Evolutionary conservation across 768 basidiomycete species (phyloP), one percentile per base, ranked within the genome.

Genomic region (Exsudoporus frostii): DNA sequence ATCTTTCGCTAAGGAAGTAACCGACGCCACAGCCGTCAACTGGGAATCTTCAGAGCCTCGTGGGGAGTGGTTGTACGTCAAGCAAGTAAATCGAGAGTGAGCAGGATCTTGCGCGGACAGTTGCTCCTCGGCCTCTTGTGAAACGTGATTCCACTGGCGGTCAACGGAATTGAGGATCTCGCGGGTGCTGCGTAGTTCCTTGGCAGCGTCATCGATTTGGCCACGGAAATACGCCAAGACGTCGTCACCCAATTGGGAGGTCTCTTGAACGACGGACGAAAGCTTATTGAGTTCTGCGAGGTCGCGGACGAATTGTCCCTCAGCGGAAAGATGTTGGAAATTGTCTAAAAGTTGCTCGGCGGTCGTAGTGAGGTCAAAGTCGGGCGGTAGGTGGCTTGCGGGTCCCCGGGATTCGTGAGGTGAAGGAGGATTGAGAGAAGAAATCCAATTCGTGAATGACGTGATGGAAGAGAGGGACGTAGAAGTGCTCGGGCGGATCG

Each of bases 1-100:
- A 13, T 44, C 56, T 45, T 66, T 68, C 13, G 48, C 20, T 1
- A 52, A 32, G 6, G 30, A 39, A 7, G 24, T 34, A 48, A 64
- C 62, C 39, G 60, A 36, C 20, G 57, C 60, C 24, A 85, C 81
- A 17, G 76, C 75, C 0, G 85, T 87, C 22, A 63, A 63, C 48
- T 83, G 79, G 1, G 86, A 88, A 64, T 86, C 85, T 62, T 81
- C 79, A n/a, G 86, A 88, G 44, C 80, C 84, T 49, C 84, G 77
- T 14, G 79, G 74, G 1, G 68, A 66, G n/a, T 73, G 71, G 37
- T 76, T 73, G 37, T 65, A 59, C 48, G 51, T 49, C 51, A 63
- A 37, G 22, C 33, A 52, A 30, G 45, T 43, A 36, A 66, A 44
- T 32, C 34, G 53, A 45, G 55, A 49, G 20, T 32, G 40, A 15